These are phyloP conservation scores for Acephala macrosclerotiorum DNA, from an alignment of 2,329 filamentous ascomycete genomes.

Conservation along the genomic window DNA sequence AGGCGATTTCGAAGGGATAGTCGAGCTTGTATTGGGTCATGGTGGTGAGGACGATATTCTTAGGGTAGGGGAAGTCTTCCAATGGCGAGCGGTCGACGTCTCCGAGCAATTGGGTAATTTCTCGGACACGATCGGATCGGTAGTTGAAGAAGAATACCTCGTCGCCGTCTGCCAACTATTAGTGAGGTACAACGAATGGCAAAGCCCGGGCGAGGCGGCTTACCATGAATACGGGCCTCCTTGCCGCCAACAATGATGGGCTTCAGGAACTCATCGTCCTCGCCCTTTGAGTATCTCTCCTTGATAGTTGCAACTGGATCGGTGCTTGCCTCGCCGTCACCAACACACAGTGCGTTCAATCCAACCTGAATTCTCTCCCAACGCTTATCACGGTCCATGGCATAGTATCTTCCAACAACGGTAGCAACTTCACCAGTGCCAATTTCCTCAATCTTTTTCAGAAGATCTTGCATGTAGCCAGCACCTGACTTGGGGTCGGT, in stretches of 20 bases:
- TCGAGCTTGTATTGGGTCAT: constrained; percentile 99
- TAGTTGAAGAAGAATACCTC: constrained; percentile 99
- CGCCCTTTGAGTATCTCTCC: constrained; percentile 84
- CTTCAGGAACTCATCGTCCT: constrained; percentile 98
- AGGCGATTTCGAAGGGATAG: constrained; percentile 91
- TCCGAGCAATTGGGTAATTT: constrained; percentile 93
- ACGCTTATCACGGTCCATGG: constrained; percentile 99
- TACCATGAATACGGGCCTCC: constrained; percentile 84
- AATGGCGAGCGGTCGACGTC: constrained; percentile 89
- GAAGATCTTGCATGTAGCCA: constrained; percentile 85
- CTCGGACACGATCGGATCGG: constrained; percentile 94
- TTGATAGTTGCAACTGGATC: constrained; percentile 89
- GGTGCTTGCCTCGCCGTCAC: constrained; percentile 84
- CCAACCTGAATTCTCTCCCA: constrained; percentile 95
- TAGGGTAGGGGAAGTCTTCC: constrained; percentile 92
- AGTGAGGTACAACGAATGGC: constrained; percentile 11
- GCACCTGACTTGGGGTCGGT: constrained; percentile 95
- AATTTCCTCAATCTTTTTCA: constrained; percentile 83
- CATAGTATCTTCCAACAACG: constrained; percentile 94
- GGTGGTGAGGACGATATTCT: constrained; percentile 85
- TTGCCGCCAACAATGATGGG: constrained; percentile 94
- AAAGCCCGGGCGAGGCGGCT: no score
- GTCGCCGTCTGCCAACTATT: constrained; percentile 72
- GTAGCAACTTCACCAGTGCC: constrained; percentile 89
- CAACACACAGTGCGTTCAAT: constrained; percentile 80